These are phyloP conservation scores for Leccinum subrobustum DNA, from an alignment of 1,284 basidiomycete genomes.

Conservation along the genomic window DNA sequence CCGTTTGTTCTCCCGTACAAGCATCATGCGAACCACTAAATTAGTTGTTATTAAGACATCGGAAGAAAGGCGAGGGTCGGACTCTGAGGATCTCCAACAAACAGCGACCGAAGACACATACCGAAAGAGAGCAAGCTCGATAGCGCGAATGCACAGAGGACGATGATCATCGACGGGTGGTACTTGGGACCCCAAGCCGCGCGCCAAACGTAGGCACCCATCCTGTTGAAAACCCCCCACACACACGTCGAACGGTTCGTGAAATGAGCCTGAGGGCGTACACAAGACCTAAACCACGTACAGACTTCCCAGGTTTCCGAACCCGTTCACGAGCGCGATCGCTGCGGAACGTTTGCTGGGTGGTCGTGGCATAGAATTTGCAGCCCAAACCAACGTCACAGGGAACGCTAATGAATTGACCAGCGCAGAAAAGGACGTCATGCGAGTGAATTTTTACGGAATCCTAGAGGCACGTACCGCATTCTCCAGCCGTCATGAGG, in stretches of 20 bases:
- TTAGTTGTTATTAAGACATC: neutral
- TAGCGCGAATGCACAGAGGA: conserved; percentile 41
- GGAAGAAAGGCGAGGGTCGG: neutral
- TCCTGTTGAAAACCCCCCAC: conserved; percentile 27
- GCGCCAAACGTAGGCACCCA: conserved; percentile 55
- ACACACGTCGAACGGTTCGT: neutral
- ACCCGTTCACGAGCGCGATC: conserved; percentile 38
- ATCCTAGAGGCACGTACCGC: conserved; percentile 39
- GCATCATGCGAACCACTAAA: conserved; percentile 46
- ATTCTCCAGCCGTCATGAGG: conserved; percentile 58
- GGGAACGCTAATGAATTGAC: conserved; percentile 45
- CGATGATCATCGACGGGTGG: conserved; percentile 52
- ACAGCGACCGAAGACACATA: conserved; percentile 17
- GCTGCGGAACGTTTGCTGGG: conserved; percentile 56
- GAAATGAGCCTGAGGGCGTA: neutral
- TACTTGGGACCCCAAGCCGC: conserved; percentile 49
- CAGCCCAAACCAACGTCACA: conserved; percentile 62
- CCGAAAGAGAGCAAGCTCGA: conserved; percentile 40
- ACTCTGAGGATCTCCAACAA: neutral
- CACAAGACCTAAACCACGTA: conserved; percentile 30
- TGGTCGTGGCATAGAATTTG: conserved; percentile 61
- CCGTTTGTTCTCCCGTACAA: conserved; percentile 44
- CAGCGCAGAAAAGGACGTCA: neutral
- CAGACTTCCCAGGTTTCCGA: conserved; percentile 34
- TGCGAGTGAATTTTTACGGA: neutral